Evolutionary conservation across 2,329 filamentous ascomycete species (phyloP).

Genomic region (Trichoderma citrinoviride): DNA sequence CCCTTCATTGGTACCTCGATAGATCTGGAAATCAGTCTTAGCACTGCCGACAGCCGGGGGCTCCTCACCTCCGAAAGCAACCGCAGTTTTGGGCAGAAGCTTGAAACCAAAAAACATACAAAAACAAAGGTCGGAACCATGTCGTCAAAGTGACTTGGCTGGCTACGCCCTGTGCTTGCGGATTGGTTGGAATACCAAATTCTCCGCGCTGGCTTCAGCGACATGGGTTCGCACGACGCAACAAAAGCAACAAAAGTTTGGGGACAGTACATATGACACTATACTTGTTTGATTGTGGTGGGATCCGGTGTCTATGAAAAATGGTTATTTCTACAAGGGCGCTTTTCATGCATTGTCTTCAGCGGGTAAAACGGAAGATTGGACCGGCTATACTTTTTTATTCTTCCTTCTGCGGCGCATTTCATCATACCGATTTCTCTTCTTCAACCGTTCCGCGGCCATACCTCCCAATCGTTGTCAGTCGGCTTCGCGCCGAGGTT

Average conservation of each 20-base stretch:
- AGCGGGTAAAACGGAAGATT: slow-evolving; percentile 36
- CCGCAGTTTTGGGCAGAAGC: not conserved
- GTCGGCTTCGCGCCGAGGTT: not conserved
- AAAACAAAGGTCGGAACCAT: slow-evolving; percentile 15
- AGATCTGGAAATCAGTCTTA: slow-evolving; percentile 23
- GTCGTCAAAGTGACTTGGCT: not conserved
- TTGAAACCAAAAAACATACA: not conserved
- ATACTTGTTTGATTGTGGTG: slow-evolving; percentile 28
- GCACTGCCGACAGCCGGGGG: slow-evolving; percentile 11
- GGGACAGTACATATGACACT: slow-evolving; percentile 33
- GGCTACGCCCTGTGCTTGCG: not conserved
- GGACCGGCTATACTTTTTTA: slow-evolving; percentile 12
- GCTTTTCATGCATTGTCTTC: slow-evolving; percentile 40
- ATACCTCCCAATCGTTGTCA: not conserved
- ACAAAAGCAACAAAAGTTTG: slow-evolving; percentile 27
- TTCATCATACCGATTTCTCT: slow-evolving; percentile 22
- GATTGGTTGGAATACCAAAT: slow-evolving; percentile 17
- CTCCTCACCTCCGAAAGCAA: not conserved
- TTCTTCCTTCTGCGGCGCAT: slow-evolving; percentile 20
- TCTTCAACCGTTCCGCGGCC: slow-evolving; percentile 20
- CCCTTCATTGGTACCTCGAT: slow-evolving; percentile 20
- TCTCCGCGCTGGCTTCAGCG: slow-evolving; percentile 10
- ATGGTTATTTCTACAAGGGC: slow-evolving; percentile 34
- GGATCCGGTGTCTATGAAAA: slow-evolving; percentile 28
- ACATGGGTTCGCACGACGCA: slow-evolving; percentile 23